phyloP scores from a whole-genome alignment of 208 protist species.

The Strigomonas culicis region DNA sequence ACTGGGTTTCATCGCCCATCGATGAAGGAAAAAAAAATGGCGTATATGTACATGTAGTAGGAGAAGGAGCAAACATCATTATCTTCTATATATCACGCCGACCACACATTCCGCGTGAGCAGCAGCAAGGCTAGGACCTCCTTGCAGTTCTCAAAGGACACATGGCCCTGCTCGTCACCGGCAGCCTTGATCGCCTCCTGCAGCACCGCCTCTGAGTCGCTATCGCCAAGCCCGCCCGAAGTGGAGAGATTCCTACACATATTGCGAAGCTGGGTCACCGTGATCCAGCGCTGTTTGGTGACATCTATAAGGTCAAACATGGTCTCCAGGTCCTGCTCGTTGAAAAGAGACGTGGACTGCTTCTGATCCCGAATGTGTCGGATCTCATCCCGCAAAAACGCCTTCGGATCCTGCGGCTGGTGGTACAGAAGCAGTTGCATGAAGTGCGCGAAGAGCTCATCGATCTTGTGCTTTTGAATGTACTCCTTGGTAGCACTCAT shows the following conservation, averaged over 20 bases:
- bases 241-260: constrained; percentile 82
- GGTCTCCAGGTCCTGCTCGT: constrained; percentile 84
- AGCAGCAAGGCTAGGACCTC: constrained; percentile 68
- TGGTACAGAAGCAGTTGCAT: constrained; percentile 85
- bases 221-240: constrained; percentile 10
- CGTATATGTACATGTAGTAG: constrained; percentile 23
- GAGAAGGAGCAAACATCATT: too few species aligned
- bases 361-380: constrained; percentile 58
- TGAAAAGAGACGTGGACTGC: constrained; percentile 69
- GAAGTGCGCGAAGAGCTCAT: constrained; percentile 85
- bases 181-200: constrained; percentile 66
- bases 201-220: constrained; percentile 22
- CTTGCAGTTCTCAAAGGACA: constrained; percentile 82
- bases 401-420: constrained; percentile 72
- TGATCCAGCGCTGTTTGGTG: constrained; percentile 81
- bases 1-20: not conserved
- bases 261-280: constrained; percentile 81
- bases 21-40: constrained; percentile 14
- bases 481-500: constrained; percentile 48
- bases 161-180: constrained; percentile 65
- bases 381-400: constrained; percentile 76
- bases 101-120: constrained; percentile 64
- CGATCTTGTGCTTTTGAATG: constrained; percentile 72
- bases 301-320: constrained; percentile 93
- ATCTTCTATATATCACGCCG: constrained; percentile 11